A percentile compares a stretch with the other conserved stretches of the same genome.
Conservation (phyloP, 257 asterid species). For the Datura wrightii region DNA sequence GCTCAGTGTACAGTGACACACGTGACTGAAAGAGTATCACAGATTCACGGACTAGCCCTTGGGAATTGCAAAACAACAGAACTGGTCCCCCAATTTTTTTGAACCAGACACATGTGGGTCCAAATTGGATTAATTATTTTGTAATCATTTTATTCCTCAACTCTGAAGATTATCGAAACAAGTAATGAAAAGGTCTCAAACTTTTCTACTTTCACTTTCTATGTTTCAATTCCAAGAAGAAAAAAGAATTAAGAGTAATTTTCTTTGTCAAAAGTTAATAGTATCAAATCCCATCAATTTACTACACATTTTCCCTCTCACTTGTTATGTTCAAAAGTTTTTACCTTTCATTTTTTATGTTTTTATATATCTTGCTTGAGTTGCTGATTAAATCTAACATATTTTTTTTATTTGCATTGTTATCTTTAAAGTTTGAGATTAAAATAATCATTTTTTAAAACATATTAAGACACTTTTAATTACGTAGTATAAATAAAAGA, state of each 20-base stretch:
- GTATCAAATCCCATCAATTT: slow-evolving; percentile 38
- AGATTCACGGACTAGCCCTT: slow-evolving; percentile 31
- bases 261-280: slow-evolving; percentile 51
- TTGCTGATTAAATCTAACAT: neutral
- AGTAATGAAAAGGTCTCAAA: slow-evolving; percentile 57
- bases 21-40: slow-evolving; percentile 2
- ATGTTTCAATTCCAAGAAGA: slow-evolving; percentile 15
- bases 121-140: slow-evolving; percentile 52
- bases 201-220: slow-evolving; percentile 56
- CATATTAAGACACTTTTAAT: too few relatives aligned
- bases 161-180: neutral
- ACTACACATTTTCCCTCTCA: neutral
- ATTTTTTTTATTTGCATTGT: neutral
- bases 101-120: slow-evolving; percentile 18
- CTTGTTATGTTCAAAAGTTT: neutral
- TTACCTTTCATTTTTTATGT: neutral
- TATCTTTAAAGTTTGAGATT: neutral
- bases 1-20: neutral
- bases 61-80: slow-evolving; percentile 24
- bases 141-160: slow-evolving; percentile 60
- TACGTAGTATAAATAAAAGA: too few relatives aligned
- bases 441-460: neutral
- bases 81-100: slow-evolving; percentile 23
- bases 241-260: neutral
- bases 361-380: neutral